phyloP scores from a whole-genome alignment of 2,329 filamentous ascomycete species.

The Aspergillus phoenicis region DNA sequence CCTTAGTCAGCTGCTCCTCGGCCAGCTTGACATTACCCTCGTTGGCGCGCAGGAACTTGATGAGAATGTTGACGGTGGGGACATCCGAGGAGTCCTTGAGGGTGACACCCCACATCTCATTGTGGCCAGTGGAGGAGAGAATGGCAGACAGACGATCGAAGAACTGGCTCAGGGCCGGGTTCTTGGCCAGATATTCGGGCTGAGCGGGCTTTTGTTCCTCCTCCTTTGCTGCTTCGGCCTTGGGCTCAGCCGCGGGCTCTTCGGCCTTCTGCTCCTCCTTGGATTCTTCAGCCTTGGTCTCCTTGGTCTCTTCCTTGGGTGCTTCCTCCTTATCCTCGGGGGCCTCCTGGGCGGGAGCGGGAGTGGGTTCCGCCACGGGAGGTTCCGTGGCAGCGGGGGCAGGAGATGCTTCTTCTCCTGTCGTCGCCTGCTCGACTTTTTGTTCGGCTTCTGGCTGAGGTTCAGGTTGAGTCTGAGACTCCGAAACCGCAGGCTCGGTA shows the following conservation, averaged over 20 bases:
- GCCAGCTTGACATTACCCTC: conserved; percentile 72
- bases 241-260: neutral
- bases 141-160: conserved; percentile 62
- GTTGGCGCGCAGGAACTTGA: conserved; percentile 94
- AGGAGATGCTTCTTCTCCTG: neutral
- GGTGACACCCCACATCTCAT: conserved; percentile 84
- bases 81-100: conserved; percentile 61
- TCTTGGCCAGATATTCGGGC: conserved; percentile 38
- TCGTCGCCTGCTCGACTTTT: neutral
- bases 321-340: neutral
- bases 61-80: conserved; percentile 79
- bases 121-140: conserved; percentile 60
- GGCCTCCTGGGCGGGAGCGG: conserved; percentile 4
- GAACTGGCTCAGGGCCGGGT: conserved; percentile 56
- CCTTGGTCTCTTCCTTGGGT: neutral
- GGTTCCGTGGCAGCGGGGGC: conserved; percentile 11
- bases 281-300: neutral
- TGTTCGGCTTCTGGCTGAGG: conserved; percentile 7
- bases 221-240: conserved; percentile 3
- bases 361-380: conserved; percentile 6
- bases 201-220: conserved; percentile 31
- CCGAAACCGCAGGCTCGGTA: conserved; percentile 1
- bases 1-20: conserved; percentile 74
- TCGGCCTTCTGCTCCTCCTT: neutral
- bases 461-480: conserved; percentile 1